A percentile compares a stretch with the other conserved stretches of the same genome.
These are phyloP conservation scores for Ustilago nuda DNA, from an alignment of 1,284 basidiomycete genomes.

Conservation along the genomic window DNA sequence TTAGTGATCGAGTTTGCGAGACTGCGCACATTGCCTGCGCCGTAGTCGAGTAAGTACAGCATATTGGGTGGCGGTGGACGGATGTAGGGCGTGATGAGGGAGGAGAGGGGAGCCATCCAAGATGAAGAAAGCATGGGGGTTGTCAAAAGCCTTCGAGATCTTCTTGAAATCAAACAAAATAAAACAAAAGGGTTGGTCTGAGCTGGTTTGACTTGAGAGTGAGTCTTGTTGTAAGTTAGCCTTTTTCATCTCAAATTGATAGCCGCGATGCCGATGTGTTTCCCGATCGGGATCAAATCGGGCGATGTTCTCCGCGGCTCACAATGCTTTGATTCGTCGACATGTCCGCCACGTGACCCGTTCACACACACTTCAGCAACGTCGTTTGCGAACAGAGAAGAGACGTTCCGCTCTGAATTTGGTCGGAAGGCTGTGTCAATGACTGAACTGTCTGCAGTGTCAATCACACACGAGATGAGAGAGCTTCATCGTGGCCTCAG, in stretches of 20 bases:
- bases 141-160: neutral
- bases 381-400: too few relatives aligned
- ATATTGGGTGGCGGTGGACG: conserved; percentile 27
- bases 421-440: too few relatives aligned
- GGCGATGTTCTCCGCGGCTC: neutral
- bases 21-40: conserved; percentile 68
- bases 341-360: neutral
- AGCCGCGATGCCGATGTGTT: conserved; percentile 11
- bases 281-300: conserved; percentile 10
- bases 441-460: too few relatives aligned
- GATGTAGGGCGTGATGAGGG: neutral
- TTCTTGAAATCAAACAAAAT: neutral
- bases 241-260: conserved; percentile 11
- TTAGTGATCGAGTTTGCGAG: conserved; percentile 90
- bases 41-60: conserved; percentile 69
- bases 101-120: neutral
- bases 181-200: conserved; percentile 1
- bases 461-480: too few relatives aligned
- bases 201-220: conserved; percentile 24
- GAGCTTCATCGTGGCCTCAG: neutral
- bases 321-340: neutral
- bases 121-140: neutral
- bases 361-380: too few relatives aligned
- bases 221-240: conserved; percentile 9
- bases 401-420: neutral